Evolutionary conservation across 495 filamentous ascomycete genomes (phyloP).

Genomic region (Ramalina intermedia): DNA sequence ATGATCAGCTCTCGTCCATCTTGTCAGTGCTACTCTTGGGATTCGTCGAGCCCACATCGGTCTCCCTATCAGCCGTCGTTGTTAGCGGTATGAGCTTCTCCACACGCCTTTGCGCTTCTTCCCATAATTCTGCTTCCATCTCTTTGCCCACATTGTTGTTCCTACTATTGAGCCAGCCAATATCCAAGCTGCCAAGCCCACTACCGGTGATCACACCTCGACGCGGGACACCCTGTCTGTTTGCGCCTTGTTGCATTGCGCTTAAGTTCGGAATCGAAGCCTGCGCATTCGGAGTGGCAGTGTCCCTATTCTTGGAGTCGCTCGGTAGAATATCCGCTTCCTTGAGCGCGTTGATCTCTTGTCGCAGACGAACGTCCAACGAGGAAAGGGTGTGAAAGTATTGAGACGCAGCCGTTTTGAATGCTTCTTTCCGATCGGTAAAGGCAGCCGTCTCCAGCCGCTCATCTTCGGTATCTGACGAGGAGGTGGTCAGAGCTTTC

Average conservation of each 20-base stretch:
- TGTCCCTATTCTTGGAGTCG: slow-evolving; percentile 14
- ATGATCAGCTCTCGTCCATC: not conserved
- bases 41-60: not conserved
- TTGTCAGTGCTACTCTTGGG: not conserved
- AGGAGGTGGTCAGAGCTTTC: slow-evolving; percentile 41
- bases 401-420: slow-evolving; percentile 44
- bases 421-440: slow-evolving; percentile 40
- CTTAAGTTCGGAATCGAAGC: slow-evolving; percentile 17
- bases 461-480: slow-evolving; percentile 19
- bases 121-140: slow-evolving; percentile 69
- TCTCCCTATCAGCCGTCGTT: not conserved
- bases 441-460: slow-evolving; percentile 15
- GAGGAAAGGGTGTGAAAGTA: slow-evolving; percentile 58
- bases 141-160: slow-evolving; percentile 61
- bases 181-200: slow-evolving; percentile 50
- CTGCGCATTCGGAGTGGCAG: slow-evolving; percentile 11
- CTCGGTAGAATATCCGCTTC: slow-evolving; percentile 59
- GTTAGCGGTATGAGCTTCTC: slow-evolving; percentile 12
- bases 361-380: slow-evolving; percentile 53
- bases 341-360: slow-evolving; percentile 69
- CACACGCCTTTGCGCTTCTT: slow-evolving; percentile 37
- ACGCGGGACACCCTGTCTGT: not conserved
- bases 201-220: slow-evolving; percentile 31
- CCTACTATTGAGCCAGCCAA: slow-evolving; percentile 74
- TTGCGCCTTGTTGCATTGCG: not conserved